These are phyloP conservation scores for Penicillium manginii DNA, from an alignment of 495 filamentous ascomycete genomes.

Conservation along the genomic window DNA sequence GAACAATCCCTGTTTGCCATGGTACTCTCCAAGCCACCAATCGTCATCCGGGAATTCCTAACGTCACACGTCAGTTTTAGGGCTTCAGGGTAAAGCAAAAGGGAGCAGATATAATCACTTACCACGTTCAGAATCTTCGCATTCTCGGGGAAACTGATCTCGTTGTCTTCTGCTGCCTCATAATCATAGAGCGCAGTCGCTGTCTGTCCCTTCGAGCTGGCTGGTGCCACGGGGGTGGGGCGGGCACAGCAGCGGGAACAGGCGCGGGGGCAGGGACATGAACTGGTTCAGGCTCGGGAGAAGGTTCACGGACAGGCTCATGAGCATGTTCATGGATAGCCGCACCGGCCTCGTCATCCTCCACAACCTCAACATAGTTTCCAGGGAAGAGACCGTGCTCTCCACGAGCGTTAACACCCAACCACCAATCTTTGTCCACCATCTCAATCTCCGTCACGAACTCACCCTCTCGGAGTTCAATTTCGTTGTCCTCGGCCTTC, in stretches of 20 bases:
- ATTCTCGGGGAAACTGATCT: constrained; percentile 90
- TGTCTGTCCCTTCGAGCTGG: constrained; percentile 52
- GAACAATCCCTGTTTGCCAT: constrained; percentile 84
- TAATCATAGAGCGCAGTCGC: constrained; percentile 95
- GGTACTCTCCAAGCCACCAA: constrained; percentile 93
- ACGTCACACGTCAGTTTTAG: constrained; percentile 10
- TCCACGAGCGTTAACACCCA: constrained; percentile 80
- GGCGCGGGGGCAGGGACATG: constrained; percentile 8
- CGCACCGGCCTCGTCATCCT: constrained; percentile 49
- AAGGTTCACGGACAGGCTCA: constrained; percentile 17
- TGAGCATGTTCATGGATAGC: constrained; percentile 25
- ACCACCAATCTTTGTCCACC: constrained; percentile 98
- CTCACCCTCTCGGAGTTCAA: constrained; percentile 89
- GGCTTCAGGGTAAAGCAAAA: background rate
- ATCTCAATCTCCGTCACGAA: constrained; percentile 94
- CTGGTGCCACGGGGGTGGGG: constrained; percentile 6
- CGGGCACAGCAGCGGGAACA: constrained; percentile 5
- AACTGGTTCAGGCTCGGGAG: constrained; percentile 18
- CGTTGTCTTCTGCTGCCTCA: constrained; percentile 96
- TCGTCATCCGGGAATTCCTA: constrained; percentile 97
- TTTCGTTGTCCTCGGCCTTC: constrained; percentile 94
- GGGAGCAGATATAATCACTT: constrained; percentile 36
- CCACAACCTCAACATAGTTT: constrained; percentile 91
- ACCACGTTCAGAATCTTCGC: constrained; percentile 72
- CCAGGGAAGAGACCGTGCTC: constrained; percentile 91